Base-by-base conservation (phyloP, 345 rosid genomes). In the Boechera divaricarpa region DNA sequence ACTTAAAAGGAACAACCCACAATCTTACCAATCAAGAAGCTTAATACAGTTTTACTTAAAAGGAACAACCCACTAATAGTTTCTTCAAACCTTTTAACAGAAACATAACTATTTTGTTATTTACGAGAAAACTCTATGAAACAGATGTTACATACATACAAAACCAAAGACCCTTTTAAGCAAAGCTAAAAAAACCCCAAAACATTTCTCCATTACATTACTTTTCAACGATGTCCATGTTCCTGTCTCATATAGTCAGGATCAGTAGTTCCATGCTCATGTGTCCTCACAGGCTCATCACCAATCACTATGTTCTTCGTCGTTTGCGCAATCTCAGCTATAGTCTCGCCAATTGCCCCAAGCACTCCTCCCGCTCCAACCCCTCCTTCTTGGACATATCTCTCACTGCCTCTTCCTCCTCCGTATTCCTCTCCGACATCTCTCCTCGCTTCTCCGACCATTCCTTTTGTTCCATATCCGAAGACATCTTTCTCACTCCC, bases 301-400 rank as follows among this genome's bases (percentile, higher is more conserved):
- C 89, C 93, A 5, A 87, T 79, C 1, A 85, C 84, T 0, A 85
- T 18, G 21, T 87, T 85, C 75, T 83, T 86, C 0, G 96, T 89
- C 2, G 81, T 77, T 60, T 89, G 88, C 0, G 89, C 97, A 5
- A 90, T 91, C 85, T 84, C 94, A 2, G 28, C 86, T 82, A 87
- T 81, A 70, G 98, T 91, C 80, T 90, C 92, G 54, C 91, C 91
- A n/a, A 87, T 87, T 47, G 91, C 94, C 45, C 79, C 85, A 41
- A 90, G 74, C 28, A 87, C 74, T 16, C 89, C 81, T 63, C 87
- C 81, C 58, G 59, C 65, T 32, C 49, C 82, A 73, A 9, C 73
- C 26, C 51, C 67, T 60, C 49, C 77, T 9, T 77, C 68, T 59
- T 67, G 26, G 11, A 68, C 67, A 51, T 69, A 63, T 67, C 70